Conservation (phyloP, 2,329 filamentous ascomycete genomes). For the Massarina eburnea region DNA sequence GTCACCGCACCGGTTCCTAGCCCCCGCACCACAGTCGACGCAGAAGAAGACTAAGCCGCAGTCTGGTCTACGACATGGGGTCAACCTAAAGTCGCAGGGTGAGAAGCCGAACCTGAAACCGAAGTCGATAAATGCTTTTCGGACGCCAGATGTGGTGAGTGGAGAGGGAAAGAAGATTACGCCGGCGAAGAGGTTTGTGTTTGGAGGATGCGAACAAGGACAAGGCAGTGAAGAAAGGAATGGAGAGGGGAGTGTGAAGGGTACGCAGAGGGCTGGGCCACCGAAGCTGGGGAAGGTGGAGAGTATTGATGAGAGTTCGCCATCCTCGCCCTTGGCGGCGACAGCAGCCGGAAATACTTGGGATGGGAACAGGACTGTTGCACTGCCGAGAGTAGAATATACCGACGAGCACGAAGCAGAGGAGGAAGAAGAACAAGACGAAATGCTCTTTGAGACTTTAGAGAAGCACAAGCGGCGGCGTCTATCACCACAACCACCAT, state of each 20-base stretch:
- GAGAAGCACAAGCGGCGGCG: constrained; percentile 30
- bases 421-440: constrained; percentile 22
- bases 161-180: constrained; percentile 20
- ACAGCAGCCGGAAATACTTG: too few relatives aligned
- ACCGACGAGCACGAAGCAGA: neutral
- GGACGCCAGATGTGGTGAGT: neutral
- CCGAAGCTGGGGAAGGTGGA: constrained; percentile 29
- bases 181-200: constrained; percentile 38
- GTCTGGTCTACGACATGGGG: constrained; percentile 25
- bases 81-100: constrained; percentile 17
- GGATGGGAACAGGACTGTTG: constrained; percentile 1
- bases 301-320: constrained; percentile 36
- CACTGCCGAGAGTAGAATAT: too few relatives aligned
- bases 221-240: neutral
- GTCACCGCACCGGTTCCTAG: constrained; percentile 39
- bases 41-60: constrained; percentile 23
- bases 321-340: constrained; percentile 19
- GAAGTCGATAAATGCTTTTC: neutral
- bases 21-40: constrained; percentile 16
- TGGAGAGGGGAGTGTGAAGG: neutral
- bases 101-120: neutral
- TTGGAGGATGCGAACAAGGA: constrained; percentile 7
- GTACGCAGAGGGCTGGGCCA: constrained; percentile 11
- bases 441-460: constrained; percentile 27
- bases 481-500: constrained; percentile 14